A percentile compares a stretch with the other conserved stretches of the same genome.
Conservation (phyloP, 441 rosid species). For the Euphorbia celastroides region DNA sequence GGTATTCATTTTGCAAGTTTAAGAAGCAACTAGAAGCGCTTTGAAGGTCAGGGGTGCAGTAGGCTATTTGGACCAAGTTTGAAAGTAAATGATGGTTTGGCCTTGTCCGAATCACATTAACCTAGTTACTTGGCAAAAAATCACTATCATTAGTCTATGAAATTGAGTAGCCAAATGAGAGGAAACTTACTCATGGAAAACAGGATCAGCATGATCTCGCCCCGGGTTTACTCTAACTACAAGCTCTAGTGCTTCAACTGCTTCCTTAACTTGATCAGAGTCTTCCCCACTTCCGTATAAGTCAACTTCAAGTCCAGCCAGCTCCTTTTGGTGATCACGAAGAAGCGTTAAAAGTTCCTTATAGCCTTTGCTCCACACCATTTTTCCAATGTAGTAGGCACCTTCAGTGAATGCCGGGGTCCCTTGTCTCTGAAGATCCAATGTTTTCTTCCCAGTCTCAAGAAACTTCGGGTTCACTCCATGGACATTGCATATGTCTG, state of each 20-base stretch:
- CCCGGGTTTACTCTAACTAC: slow-evolving; percentile 71
- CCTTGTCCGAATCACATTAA: too few relatives aligned
- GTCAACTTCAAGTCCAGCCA: slow-evolving; percentile 70
- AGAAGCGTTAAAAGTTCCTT: slow-evolving; percentile 78
- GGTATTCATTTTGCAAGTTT: too few relatives aligned
- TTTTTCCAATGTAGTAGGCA: slow-evolving; percentile 85
- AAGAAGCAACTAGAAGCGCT: too few relatives aligned
- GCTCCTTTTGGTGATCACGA: slow-evolving; percentile 58
- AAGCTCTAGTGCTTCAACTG: slow-evolving; percentile 52
- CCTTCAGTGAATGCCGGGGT: slow-evolving; percentile 57
- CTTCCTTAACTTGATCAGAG: slow-evolving; percentile 60
- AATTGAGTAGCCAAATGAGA: neutral
- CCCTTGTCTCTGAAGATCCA: slow-evolving; percentile 50
- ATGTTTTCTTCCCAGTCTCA: slow-evolving; percentile 65
- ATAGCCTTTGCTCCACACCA: slow-evolving; percentile 98
- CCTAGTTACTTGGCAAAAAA: too few relatives aligned
- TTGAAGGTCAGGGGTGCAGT: too few relatives aligned
- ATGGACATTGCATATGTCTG: slow-evolving; percentile 83
- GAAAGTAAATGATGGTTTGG: too few relatives aligned
- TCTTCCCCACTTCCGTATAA: slow-evolving; percentile 89
- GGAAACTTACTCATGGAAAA: slow-evolving; percentile 80
- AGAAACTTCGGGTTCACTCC: slow-evolving; percentile 95
- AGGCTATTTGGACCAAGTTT: too few relatives aligned
- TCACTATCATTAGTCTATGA: neutral
- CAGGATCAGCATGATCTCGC: slow-evolving; percentile 76